Evolutionary conservation across 176 grass and related monocot genomes (phyloP).

Genomic region (Musa itinerans): DNA sequence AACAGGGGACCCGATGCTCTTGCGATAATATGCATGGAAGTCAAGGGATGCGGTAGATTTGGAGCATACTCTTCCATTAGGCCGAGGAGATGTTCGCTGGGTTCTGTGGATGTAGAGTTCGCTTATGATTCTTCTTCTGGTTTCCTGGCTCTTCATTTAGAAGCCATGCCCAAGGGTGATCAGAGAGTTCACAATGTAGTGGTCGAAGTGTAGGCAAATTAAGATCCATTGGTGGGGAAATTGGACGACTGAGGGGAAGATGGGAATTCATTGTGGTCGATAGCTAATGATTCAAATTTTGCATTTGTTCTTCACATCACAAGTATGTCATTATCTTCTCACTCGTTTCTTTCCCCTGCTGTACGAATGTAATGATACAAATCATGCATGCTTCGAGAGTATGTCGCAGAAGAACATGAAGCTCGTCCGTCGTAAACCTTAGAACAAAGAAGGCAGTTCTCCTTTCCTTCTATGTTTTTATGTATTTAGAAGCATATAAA

Average conservation of each 20-base stretch:
- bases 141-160: conserved; percentile 40
- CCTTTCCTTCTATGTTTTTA: too few relatives aligned
- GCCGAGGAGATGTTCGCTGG: conserved; percentile 50
- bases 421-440: too few relatives aligned
- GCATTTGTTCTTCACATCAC: too few relatives aligned
- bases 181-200: conserved; percentile 57
- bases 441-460: too few relatives aligned
- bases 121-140: conserved; percentile 54
- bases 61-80: conserved; percentile 55
- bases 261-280: background rate
- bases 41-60: conserved; percentile 64
- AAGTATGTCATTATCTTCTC: too few relatives aligned
- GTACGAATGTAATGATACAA: too few relatives aligned
- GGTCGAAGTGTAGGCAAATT: conserved; percentile 40
- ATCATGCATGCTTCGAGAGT: too few relatives aligned
- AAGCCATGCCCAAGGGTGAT: conserved; percentile 47
- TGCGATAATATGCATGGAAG: conserved; percentile 60
- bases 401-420: too few relatives aligned
- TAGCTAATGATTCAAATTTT: too few relatives aligned
- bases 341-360: too few relatives aligned
- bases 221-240: background rate
- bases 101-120: conserved; percentile 42
- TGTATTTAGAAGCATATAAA: too few relatives aligned
- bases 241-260: background rate
- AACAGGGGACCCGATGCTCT: conserved; percentile 26